phyloP scores from a whole-genome alignment of 1,284 basidiomycete species.

The Takashimella koratensis region DNA sequence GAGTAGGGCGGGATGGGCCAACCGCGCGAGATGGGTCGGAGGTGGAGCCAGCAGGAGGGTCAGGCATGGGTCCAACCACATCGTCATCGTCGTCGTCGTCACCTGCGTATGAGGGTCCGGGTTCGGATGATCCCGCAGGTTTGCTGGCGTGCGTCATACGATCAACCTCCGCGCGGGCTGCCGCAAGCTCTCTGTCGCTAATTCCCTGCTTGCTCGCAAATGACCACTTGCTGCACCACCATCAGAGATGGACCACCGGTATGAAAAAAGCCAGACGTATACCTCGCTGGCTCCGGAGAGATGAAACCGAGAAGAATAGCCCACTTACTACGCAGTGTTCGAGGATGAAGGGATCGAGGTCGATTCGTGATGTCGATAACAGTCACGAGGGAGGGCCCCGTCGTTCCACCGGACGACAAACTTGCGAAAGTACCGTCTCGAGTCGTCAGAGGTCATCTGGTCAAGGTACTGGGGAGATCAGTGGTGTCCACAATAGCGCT shows the following conservation, averaged over 20 bases:
- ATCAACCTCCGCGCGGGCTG: conserved; percentile 11
- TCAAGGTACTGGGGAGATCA: conserved; percentile 41
- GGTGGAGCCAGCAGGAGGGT: background rate
- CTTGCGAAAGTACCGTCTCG: conserved; percentile 47
- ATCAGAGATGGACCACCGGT: background rate
- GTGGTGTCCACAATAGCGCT: background rate
- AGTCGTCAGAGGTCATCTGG: conserved; percentile 36
- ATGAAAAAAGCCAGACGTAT: no score
- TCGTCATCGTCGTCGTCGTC: background rate
- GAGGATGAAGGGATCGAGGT: conserved; percentile 22
- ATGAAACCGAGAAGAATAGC: background rate
- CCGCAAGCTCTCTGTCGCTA: conserved; percentile 19
- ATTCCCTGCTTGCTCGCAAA: conserved; percentile 29
- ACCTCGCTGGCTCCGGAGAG: no score
- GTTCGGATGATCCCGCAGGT: background rate
- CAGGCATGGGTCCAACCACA: conserved; percentile 3
- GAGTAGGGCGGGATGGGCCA: conserved; percentile 27
- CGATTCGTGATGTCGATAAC: conserved; percentile 26
- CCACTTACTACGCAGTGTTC: conserved; percentile 33
- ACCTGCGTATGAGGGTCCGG: background rate
- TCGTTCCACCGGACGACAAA: conserved; percentile 49
- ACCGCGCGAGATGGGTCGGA: conserved; percentile 5
- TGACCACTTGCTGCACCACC: conserved; percentile 33
- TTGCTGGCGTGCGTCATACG: conserved; percentile 7
- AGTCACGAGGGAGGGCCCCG: conserved; percentile 33